Percentiles rank a stretch among this genome's conserved stretches.
phyloP scores from a whole-genome alignment of 805 yeast species.

The Candida arabinofermentans region DNA sequence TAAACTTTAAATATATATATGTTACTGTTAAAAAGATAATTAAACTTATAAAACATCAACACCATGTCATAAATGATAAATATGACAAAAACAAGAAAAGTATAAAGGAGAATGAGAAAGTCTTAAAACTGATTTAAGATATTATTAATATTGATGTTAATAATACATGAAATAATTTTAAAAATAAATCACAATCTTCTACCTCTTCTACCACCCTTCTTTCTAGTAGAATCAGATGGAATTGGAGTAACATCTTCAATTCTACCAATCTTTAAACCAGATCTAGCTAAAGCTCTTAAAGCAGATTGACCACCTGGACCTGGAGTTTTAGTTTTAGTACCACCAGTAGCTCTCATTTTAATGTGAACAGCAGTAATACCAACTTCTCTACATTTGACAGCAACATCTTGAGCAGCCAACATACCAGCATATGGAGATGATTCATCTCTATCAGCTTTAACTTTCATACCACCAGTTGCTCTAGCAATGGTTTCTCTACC shows the following conservation, averaged over 20 bases:
- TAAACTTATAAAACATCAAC: conserved; percentile 10
- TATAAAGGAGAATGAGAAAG: background rate
- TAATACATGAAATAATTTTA: background rate
- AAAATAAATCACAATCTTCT: conserved; percentile 69
- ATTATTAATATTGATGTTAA: background rate
- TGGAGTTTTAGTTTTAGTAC: conserved; percentile 99
- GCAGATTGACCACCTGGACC: conserved; percentile 99
- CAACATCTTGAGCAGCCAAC: conserved; percentile 99
- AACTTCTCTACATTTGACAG: conserved; percentile 97
- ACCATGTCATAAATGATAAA: background rate
- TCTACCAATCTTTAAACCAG: conserved; percentile 99
- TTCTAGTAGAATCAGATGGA: conserved; percentile 99
- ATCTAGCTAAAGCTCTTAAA: conserved; percentile 98
- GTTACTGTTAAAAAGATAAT: conserved; percentile 5
- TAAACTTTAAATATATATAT: conserved; percentile 11
- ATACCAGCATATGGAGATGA: conserved; percentile 99
- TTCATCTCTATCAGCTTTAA: conserved; percentile 99
- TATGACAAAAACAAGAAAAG: background rate
- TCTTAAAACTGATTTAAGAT: too few species aligned
- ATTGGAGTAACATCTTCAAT: conserved; percentile 99
- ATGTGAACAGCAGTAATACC: conserved; percentile 99
- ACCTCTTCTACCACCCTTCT: conserved; percentile 99
- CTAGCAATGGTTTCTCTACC: conserved; percentile 99
- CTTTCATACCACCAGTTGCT: conserved; percentile 99
- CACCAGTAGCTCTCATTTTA: conserved; percentile 99